These are phyloP conservation scores for Claviceps sp. DNA, from an alignment of 2,329 filamentous ascomycete genomes.

Conservation along the genomic window DNA sequence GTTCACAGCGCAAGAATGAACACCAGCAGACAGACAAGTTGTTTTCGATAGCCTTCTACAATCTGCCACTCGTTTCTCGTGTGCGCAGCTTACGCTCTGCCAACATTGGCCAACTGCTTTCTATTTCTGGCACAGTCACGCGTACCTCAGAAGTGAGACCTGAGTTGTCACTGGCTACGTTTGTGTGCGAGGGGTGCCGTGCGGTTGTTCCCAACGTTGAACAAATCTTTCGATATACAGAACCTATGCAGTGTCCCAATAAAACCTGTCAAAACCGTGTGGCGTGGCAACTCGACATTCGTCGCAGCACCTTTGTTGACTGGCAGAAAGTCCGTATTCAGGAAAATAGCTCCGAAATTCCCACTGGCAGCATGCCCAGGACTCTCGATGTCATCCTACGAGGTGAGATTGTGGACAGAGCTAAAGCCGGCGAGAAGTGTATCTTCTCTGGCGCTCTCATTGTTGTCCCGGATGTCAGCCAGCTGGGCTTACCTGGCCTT, in stretches of 20 bases:
- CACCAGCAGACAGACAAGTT: conserved; percentile 96
- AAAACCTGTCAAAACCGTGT: conserved; percentile 71
- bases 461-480: conserved; percentile 92
- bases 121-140: conserved; percentile 93
- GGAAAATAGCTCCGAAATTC: conserved; percentile 96
- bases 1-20: conserved; percentile 65
- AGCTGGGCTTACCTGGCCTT: conserved; percentile 78
- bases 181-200: conserved; percentile 79
- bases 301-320: conserved; percentile 94
- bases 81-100: conserved; percentile 75
- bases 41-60: conserved; percentile 87
- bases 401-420: conserved; percentile 93
- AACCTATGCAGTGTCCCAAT: conserved; percentile 92
- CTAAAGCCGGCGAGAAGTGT: conserved; percentile 95
- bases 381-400: conserved; percentile 95
- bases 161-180: conserved; percentile 83
- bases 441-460: conserved; percentile 95
- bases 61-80: conserved; percentile 74
- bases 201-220: conserved; percentile 80
- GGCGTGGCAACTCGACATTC: conserved; percentile 94
- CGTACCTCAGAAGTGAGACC: conserved; percentile 93
- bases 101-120: conserved; percentile 85
- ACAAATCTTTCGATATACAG: conserved; percentile 94
- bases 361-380: conserved; percentile 94
- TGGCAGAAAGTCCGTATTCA: conserved; percentile 99